phyloP scores from a whole-genome alignment of 495 filamentous ascomycete species.

The Pseudevernia furfuracea region DNA sequence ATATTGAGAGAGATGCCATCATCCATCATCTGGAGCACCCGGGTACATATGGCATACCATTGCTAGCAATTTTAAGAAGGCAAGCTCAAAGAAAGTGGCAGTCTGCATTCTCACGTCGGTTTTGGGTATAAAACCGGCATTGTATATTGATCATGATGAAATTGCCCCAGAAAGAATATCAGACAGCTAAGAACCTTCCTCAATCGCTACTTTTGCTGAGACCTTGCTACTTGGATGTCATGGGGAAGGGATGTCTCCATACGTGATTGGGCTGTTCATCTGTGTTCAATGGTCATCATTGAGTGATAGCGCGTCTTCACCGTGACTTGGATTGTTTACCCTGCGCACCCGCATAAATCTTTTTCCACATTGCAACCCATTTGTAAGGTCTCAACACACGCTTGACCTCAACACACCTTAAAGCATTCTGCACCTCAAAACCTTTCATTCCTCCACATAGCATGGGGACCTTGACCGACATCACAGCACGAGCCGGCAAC shows the following conservation, averaged over 20 bases:
- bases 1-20: not conserved
- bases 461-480: slow-evolving; percentile 27
- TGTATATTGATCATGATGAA: not conserved
- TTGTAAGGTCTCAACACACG: not conserved
- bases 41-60: not conserved
- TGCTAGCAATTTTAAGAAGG: not conserved
- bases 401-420: not conserved
- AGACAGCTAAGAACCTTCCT: not conserved
- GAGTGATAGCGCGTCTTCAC: not conserved
- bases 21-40: slow-evolving; percentile 4
- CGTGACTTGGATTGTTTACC: not conserved
- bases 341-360: not conserved
- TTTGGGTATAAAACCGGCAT: not conserved
- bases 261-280: not conserved
- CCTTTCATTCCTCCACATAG: not conserved
- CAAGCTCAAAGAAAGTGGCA: not conserved
- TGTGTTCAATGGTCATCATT: not conserved
- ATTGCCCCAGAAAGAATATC: not conserved
- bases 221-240: not conserved
- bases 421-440: not conserved
- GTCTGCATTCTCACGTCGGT: not conserved
- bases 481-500: slow-evolving; percentile 24
- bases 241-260: not conserved
- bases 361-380: not conserved
- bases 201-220: not conserved